Base-by-base conservation (phyloP, 345 rosid species). In the Populus alba region DNA sequence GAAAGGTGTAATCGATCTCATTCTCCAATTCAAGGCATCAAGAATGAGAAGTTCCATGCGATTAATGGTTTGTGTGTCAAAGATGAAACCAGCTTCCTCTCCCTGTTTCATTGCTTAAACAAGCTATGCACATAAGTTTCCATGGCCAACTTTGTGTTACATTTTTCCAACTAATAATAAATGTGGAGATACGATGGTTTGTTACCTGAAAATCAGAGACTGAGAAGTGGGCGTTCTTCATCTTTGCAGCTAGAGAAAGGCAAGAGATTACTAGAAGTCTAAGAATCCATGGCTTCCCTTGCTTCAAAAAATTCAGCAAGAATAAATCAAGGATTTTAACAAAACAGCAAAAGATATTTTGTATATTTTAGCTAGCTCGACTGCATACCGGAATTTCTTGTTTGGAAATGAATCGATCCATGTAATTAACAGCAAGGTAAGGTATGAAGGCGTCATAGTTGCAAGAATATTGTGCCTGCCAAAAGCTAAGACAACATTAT, bases 1-100 rank as follows among this genome's bases (percentile, higher is more conserved):
- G 82, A 90, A 87, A 16, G 96, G 96, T 0, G 96, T 91, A 35
- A 91, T 77, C 12, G 93, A 89, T 74, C 96, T 87, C 93, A 89
- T 90, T 76, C 93, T 75, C 96, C 96, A 91, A 66, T 88, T 80
- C 76, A 91, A 75, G 3, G 86, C 89, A 73, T 83, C 90, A 66
- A 90, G 89, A 74, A 91, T 71, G 17, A 90, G 76, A 39, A 84
- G 72, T 84, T 91, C 93, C 93, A 89, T 91, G 11, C 92, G 76
- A 29, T 81, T 85, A 17, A 90, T 67, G 3, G 88, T 81, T 55
- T 81, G 85, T 6, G 82, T 76, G 59, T 90, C 87, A 16, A 86
- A 87, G 11, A 65, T 47, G 80, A 85, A 75, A 10, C 82, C 75
- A 43, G 74, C 86, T 72, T 71, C 85, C 66, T 51, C 87, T 5